Conservation (phyloP, 2,329 filamentous ascomycete species). For the Leptosphaerulina australis region DNA sequence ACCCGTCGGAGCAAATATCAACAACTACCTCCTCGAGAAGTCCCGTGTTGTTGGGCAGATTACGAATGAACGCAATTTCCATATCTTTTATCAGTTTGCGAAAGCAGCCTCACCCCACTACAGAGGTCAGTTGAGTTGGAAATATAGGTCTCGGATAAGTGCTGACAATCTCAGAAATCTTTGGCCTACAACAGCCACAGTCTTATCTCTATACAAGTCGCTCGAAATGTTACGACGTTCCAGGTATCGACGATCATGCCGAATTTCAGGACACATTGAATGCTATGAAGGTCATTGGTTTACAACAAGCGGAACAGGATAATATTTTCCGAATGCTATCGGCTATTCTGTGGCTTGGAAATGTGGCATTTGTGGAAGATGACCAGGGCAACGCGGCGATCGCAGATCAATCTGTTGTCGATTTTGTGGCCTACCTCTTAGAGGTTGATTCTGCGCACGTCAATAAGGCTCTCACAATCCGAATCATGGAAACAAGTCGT, state of each 20-base stretch:
- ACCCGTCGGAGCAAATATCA: conserved; percentile 95
- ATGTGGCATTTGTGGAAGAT: conserved; percentile 88
- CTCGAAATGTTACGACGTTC: conserved; percentile 93
- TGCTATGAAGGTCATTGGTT: conserved; percentile 93
- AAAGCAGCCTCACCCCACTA: conserved; percentile 91
- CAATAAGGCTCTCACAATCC: conserved; percentile 85
- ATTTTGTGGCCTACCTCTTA: conserved; percentile 91
- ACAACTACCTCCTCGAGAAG: conserved; percentile 97
- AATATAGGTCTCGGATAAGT: background rate
- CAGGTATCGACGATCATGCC: conserved; percentile 87
- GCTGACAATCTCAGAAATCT: conserved; percentile 63
- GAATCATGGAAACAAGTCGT: conserved; percentile 76
- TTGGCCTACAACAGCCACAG: conserved; percentile 88
- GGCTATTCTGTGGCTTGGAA: conserved; percentile 91
- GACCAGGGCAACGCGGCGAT: conserved; percentile 88
- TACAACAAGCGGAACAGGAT: conserved; percentile 87
- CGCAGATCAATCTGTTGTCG: conserved; percentile 85
- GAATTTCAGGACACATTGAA: conserved; percentile 91
- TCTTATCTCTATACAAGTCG: conserved; percentile 92
- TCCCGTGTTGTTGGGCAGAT: conserved; percentile 95
- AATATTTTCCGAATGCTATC: conserved; percentile 96
- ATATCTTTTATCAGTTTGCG: conserved; percentile 99
- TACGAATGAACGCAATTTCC: conserved; percentile 93
- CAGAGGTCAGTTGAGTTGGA: conserved; percentile 56
- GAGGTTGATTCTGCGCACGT: conserved; percentile 83